A percentile compares a stretch with the other conserved stretches of the same genome.
Conservation (phyloP, 148 eudicot genomes). For the Rhododendron griersonianum region DNA sequence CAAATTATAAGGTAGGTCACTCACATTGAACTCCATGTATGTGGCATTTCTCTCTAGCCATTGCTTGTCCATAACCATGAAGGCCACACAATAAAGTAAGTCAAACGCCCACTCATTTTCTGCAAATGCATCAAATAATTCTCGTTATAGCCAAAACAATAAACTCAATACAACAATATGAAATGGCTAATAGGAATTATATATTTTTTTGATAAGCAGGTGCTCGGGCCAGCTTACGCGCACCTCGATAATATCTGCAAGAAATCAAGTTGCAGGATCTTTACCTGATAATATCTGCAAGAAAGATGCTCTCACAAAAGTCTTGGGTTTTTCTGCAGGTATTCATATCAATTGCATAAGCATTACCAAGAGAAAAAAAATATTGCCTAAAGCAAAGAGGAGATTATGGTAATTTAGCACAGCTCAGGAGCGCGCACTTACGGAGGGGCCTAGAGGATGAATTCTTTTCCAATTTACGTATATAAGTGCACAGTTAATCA, state of each 20-base stretch:
- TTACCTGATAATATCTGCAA: constrained; percentile 74
- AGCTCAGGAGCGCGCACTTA: not conserved
- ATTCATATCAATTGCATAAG: constrained; percentile 9
- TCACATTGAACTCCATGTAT: constrained; percentile 89
- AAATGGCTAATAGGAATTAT: not conserved
- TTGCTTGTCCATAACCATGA: constrained; percentile 74
- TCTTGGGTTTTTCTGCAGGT: constrained; percentile 59
- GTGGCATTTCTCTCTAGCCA: constrained; percentile 77
- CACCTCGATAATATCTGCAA: not conserved
- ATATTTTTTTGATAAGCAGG: not conserved
- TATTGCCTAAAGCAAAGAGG: not conserved
- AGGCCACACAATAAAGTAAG: constrained; percentile 78
- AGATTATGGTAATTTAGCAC: not conserved
- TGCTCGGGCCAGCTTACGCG: not conserved
- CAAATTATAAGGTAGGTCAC: constrained; percentile 9
- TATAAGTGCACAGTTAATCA: not conserved
- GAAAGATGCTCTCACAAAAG: constrained; percentile 61
- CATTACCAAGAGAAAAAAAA: not conserved
- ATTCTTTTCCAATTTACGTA: not conserved
- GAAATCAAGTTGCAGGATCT: not conserved
- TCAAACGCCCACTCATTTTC: constrained; percentile 91
- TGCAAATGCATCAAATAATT: constrained; percentile 24
- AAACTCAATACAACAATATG: too few species aligned
- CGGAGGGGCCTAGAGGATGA: not conserved
- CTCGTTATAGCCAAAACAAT: not conserved